Conservation (phyloP, 192 early-diverging fungal genomes). For the Coemansia umbellata region DNA sequence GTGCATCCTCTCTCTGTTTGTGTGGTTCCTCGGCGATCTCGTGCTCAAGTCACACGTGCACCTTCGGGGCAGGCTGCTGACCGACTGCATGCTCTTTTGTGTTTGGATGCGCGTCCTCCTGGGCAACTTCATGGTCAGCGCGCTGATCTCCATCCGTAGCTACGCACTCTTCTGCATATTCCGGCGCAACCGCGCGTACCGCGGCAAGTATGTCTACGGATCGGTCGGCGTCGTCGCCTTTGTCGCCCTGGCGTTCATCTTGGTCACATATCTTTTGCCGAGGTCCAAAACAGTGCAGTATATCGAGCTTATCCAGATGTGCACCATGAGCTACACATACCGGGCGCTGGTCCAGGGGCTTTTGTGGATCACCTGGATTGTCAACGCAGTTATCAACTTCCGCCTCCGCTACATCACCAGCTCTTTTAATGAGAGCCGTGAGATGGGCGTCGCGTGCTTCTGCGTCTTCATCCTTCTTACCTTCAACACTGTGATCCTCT, state of each 20-base stretch:
- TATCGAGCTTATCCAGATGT: constrained; percentile 31
- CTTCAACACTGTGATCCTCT: constrained; percentile 43
- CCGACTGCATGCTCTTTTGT: constrained; percentile 44
- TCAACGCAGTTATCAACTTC: constrained; percentile 38
- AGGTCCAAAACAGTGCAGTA: constrained; percentile 23
- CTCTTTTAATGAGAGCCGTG: constrained; percentile 48
- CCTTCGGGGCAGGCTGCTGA: constrained; percentile 11
- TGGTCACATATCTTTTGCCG: constrained; percentile 36
- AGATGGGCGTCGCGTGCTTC: constrained; percentile 39
- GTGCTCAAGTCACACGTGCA: constrained; percentile 49
- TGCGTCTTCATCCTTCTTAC: constrained; percentile 35
- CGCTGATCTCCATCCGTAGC: constrained; percentile 40
- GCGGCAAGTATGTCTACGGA: constrained; percentile 27
- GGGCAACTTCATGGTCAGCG: constrained; percentile 31
- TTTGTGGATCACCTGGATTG: constrained; percentile 40
- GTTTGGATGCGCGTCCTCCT: constrained; percentile 44
- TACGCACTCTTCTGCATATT: constrained; percentile 50
- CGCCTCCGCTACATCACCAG: constrained; percentile 47
- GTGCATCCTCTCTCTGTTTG: constrained; percentile 26
- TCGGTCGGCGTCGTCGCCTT: constrained; percentile 10
- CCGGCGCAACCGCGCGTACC: constrained; percentile 25
- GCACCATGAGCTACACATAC: constrained; percentile 41
- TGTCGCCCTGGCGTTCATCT: constrained; percentile 16
- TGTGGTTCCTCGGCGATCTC: constrained; percentile 50
- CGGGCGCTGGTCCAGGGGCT: constrained; percentile 37